Base-by-base conservation (phyloP, 169 alveolate genomes). In the Amoebophrya sp. region DNA sequence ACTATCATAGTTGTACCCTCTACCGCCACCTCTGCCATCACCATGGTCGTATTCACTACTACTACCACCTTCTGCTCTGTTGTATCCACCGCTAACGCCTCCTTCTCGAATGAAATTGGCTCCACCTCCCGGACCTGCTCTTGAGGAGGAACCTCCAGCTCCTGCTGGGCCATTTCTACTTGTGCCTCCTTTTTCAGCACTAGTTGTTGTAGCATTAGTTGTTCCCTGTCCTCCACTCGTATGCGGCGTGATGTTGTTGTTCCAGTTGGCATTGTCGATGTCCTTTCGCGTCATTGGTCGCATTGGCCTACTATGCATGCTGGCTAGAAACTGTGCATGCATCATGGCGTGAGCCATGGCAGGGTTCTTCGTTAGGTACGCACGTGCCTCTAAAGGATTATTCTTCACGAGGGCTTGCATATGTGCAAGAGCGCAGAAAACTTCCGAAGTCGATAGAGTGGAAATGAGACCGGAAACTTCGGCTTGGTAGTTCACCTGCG, bases 301-400 rank as follows among this genome's bases (percentile, higher is more conserved):
- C 83, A 65, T 65, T 6, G 83, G 83, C 83, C n/a, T 65, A 29
- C 2, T 1, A 26, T 65, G 83, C 83, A 65, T 65, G 33, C 36
- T 18, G 83, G 83, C 83, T 6, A 65, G 83, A 65, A 65, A 65
- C 83, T 65, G 83, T 1, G 83, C 83, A 36, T 65, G 83, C 83
- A 65, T 1, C 83, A 65, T 65, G 39, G 83, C 83, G 83, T 65
- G 83, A 6, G 36, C 12, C 38, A 65, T 6, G 33, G 39, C 83
- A 10, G 33, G 33, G 83, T 65, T 1, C 26, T 65, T 65, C 10
- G 83, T 65, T 36, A 65, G 83, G 2, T 26, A 6, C 26, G 83
- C 83, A 10, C 83, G 83, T 36, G 83, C 83, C 83, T 65, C 83
- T 36, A 0, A 1, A 10, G 83, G 33, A 36, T 65, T 65, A 36